phyloP scores from a whole-genome alignment of 2,329 filamentous ascomycete species.

The Intubia oerlemansii region DNA sequence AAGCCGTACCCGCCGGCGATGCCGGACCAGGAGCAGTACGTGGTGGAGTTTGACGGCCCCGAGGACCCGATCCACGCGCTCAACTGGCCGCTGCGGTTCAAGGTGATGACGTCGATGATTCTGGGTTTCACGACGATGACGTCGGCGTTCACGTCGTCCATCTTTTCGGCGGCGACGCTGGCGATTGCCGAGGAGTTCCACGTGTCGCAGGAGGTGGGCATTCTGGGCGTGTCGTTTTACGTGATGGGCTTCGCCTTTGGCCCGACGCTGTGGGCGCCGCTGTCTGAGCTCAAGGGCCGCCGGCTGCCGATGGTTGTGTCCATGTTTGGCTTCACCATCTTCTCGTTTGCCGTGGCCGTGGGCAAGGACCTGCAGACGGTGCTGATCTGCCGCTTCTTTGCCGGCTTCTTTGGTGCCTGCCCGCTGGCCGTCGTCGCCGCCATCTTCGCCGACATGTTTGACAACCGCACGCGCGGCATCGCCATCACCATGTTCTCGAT shows the following conservation, averaged over 20 bases:
- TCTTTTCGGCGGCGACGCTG: slow-evolving; percentile 47
- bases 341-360: slow-evolving; percentile 42
- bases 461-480: slow-evolving; percentile 37
- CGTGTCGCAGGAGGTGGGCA: slow-evolving; percentile 38
- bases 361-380: slow-evolving; percentile 48
- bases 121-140: slow-evolving; percentile 54
- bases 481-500: slow-evolving; percentile 37
- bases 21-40: slow-evolving; percentile 53
- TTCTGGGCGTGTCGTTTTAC: slow-evolving; percentile 46
- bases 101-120: slow-evolving; percentile 46
- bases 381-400: slow-evolving; percentile 51
- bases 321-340: slow-evolving; percentile 50
- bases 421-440: slow-evolving; percentile 48
- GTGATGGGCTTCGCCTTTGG: slow-evolving; percentile 54
- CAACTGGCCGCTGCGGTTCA: slow-evolving; percentile 68
- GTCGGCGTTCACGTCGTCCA: slow-evolving; percentile 50
- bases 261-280: slow-evolving; percentile 49
- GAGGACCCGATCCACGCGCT: slow-evolving; percentile 70
- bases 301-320: slow-evolving; percentile 35
- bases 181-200: slow-evolving; percentile 33
- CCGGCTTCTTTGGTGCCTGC: slow-evolving; percentile 50
- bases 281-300: slow-evolving; percentile 51
- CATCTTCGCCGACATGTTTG: slow-evolving; percentile 52
- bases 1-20: slow-evolving; percentile 52
- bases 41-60: slow-evolving; percentile 62